Percentiles rank a stretch among this genome's conserved stretches.
Evolutionary conservation across 2,329 filamentous ascomycete genomes (phyloP).

Genomic region (Aspergillus sp.): DNA sequence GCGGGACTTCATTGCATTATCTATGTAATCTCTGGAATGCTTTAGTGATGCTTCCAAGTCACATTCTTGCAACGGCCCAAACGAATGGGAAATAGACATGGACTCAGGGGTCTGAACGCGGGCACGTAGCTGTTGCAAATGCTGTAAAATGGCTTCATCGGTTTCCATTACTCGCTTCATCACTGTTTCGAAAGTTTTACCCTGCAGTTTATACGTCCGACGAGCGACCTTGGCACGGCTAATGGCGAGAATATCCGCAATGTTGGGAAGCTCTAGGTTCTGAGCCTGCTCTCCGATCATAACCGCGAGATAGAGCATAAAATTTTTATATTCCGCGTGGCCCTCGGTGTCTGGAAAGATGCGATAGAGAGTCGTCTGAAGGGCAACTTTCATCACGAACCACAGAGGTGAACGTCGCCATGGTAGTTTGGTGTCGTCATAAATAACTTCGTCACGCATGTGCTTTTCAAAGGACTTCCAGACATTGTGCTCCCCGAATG

Average conservation of each 20-base stretch:
- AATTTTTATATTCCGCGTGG: conserved; percentile 48
- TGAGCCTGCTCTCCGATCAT: background rate
- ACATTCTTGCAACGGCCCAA: background rate
- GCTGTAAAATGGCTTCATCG: background rate
- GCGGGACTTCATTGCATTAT: background rate
- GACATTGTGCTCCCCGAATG: conserved; percentile 34
- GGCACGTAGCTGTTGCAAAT: background rate
- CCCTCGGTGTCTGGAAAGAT: conserved; percentile 12
- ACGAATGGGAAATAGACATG: background rate
- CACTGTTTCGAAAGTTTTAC: conserved; percentile 18
- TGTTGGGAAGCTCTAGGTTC: conserved; percentile 14
- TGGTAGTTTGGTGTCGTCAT: conserved; percentile 30
- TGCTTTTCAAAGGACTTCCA: conserved; percentile 46
- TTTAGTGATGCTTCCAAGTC: conserved; percentile 9
- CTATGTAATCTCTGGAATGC: conserved; percentile 4
- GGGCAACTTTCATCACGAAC: conserved; percentile 53
- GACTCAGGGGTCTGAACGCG: background rate
- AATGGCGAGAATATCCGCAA: conserved; percentile 35
- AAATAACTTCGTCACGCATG: conserved; percentile 55
- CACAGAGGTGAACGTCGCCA: conserved; percentile 56
- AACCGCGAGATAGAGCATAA: conserved; percentile 52
- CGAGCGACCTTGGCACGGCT: conserved; percentile 48
- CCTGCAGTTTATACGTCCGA: conserved; percentile 44
- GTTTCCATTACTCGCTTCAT: background rate
- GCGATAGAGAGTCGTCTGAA: conserved; percentile 42